Conservation (phyloP, 768 basidiomycete species). For the Floccularia luteovirens region DNA sequence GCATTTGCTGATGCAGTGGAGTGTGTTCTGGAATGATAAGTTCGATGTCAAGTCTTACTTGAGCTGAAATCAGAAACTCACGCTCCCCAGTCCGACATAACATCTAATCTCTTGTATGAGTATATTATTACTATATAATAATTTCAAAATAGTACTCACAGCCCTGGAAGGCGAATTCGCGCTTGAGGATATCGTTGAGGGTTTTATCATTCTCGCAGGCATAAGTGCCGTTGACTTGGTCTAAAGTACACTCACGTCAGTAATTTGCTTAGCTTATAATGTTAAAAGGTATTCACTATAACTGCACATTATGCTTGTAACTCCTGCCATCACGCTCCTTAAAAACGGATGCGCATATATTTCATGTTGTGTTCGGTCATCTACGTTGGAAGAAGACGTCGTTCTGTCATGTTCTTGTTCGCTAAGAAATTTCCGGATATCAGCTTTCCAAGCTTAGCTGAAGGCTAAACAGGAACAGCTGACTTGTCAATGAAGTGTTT, state of each 20-base stretch:
- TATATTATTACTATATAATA: neutral
- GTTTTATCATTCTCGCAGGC: slow-evolving; percentile 49
- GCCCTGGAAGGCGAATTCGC: slow-evolving; percentile 53
- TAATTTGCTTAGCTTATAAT: too few species aligned
- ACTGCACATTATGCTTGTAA: too few species aligned
- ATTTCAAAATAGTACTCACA: slow-evolving; percentile 14
- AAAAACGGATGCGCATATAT: too few species aligned
- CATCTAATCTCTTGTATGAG: slow-evolving; percentile 18
- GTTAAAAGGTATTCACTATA: too few species aligned
- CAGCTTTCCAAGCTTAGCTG: too few species aligned
- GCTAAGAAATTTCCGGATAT: neutral
- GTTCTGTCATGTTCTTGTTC: neutral
- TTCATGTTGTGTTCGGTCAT: neutral
- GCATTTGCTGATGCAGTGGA: slow-evolving; percentile 37
- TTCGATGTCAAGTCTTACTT: neutral
- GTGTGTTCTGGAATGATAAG: slow-evolving; percentile 15
- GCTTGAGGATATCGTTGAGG: slow-evolving; percentile 47
- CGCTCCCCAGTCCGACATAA: slow-evolving; percentile 51
- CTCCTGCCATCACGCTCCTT: too few species aligned
- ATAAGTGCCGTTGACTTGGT: slow-evolving; percentile 42
- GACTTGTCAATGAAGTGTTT: too few species aligned
- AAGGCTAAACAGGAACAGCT: too few species aligned
- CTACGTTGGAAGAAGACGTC: neutral
- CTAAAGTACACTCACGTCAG: slow-evolving; percentile 13
- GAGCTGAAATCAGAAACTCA: neutral